Conservation (phyloP, 1,284 basidiomycete genomes). For the Pholiota adiposa region DNA sequence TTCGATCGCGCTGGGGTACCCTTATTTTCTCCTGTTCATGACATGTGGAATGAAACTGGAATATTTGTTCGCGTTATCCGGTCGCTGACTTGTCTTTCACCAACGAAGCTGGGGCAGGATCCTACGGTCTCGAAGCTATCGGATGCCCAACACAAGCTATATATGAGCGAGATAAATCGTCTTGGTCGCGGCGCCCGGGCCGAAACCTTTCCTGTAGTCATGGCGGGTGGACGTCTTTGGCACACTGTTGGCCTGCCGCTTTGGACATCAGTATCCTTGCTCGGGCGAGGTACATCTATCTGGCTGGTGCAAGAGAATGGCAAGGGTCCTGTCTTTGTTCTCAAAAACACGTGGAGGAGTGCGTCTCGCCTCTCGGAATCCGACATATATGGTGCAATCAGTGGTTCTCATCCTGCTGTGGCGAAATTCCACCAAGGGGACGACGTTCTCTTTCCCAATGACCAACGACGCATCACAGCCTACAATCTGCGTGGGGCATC, state of each 20-base stretch:
- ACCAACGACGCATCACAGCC: neutral
- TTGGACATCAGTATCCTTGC: slow-evolving; percentile 21
- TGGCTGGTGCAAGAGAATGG: slow-evolving; percentile 11
- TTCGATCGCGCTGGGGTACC: slow-evolving; percentile 21
- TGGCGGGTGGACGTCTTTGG: slow-evolving; percentile 9
- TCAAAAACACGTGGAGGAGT: neutral
- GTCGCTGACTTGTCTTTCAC: slow-evolving; percentile 14
- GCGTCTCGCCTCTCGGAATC: neutral
- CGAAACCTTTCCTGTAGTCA: slow-evolving; percentile 8
- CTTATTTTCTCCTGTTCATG: slow-evolving; percentile 19
- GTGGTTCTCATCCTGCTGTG: neutral
- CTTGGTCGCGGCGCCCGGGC: neutral
- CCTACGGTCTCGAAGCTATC: neutral
- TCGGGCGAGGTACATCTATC: slow-evolving; percentile 20
- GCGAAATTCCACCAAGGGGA: slow-evolving; percentile 13
- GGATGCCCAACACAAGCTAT: neutral
- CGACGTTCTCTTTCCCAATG: slow-evolving; percentile 6
- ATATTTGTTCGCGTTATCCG: too few species aligned
- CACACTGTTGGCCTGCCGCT: slow-evolving; percentile 24
- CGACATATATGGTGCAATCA: neutral
- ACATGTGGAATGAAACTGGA: slow-evolving; percentile 20
- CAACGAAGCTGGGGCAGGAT: slow-evolving; percentile 18
- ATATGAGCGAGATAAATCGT: neutral
- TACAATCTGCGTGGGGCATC: neutral
- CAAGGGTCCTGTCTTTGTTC: neutral